A percentile compares a stretch with the other conserved stretches of the same genome.
Conservation (phyloP, 192 early-diverging fungal species). For the Umbelopsis vinacea region DNA sequence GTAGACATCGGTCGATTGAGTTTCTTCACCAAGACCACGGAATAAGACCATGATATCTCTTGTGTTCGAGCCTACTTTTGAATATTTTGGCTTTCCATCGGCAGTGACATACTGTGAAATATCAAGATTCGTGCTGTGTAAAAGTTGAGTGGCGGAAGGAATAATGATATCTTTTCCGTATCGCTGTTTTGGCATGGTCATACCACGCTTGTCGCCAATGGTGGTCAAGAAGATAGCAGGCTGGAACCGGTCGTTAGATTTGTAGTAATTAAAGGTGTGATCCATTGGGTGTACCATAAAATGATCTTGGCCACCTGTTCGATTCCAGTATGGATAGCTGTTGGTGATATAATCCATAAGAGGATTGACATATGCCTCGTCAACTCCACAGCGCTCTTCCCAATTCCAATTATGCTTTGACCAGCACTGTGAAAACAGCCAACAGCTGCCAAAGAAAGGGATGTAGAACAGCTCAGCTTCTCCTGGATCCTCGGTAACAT, state of each 20-base stretch:
- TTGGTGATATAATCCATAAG: conserved; percentile 50
- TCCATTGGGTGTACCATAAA: conserved; percentile 56
- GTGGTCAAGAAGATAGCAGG: conserved; percentile 50
- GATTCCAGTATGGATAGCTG: conserved; percentile 48
- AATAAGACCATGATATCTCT: conserved; percentile 44
- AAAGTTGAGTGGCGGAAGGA: conserved; percentile 42
- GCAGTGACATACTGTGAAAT: conserved; percentile 26
- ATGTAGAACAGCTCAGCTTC: conserved; percentile 53
- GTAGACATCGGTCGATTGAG: conserved; percentile 37
- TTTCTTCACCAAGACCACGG: conserved; percentile 39
- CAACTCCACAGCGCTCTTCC: conserved; percentile 44
- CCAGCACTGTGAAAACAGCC: conserved; percentile 49
- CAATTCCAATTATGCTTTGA: conserved; percentile 36
- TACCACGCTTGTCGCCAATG: conserved; percentile 47
- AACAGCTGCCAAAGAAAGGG: conserved; percentile 52
- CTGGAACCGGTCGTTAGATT: conserved; percentile 34
- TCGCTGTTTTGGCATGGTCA: conserved; percentile 29
- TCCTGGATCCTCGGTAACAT: conserved; percentile 51
- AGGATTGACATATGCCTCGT: conserved; percentile 45
- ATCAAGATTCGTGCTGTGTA: conserved; percentile 36
- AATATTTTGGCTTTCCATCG: conserved; percentile 33
- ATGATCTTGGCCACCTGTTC: conserved; percentile 41
- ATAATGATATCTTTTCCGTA: conserved; percentile 47
- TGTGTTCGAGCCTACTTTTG: not conserved
- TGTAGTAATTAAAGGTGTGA: conserved; percentile 42